Evolutionary conservation across 2,329 filamentous ascomycete species (phyloP).

Genomic region (Cladophialophora chaetospira): DNA sequence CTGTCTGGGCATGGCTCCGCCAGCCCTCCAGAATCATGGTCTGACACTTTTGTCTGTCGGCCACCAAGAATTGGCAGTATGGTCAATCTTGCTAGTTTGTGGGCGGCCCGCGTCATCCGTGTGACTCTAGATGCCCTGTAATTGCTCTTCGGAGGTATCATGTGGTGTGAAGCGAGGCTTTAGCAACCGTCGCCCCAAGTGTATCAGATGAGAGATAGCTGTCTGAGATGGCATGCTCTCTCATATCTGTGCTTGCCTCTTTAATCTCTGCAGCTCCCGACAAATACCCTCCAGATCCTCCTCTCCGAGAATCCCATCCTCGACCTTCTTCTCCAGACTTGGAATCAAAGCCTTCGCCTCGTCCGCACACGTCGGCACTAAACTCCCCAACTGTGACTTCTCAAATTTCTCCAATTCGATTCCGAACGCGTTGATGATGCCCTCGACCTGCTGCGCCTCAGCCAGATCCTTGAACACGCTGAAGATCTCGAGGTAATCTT

Average conservation of each 20-base stretch:
- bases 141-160: too few relatives aligned
- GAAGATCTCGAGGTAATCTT: constrained; percentile 92
- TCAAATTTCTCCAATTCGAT: constrained; percentile 84
- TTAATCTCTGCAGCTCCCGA: constrained; percentile 84
- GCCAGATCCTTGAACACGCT: constrained; percentile 94
- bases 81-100: too few relatives aligned
- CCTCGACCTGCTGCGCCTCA: constrained; percentile 91
- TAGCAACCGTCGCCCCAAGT: neutral
- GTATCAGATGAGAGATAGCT: neutral
- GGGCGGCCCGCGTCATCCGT: too few relatives aligned
- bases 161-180: neutral
- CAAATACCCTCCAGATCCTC: constrained; percentile 84
- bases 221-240: neutral
- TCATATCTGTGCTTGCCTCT: constrained; percentile 32
- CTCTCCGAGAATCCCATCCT: constrained; percentile 53
- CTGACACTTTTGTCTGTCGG: too few relatives aligned
- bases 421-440: constrained; percentile 75
- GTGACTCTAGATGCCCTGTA: too few relatives aligned
- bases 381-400: constrained; percentile 74
- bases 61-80: too few relatives aligned
- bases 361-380: constrained; percentile 89
- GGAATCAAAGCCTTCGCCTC: constrained; percentile 97
- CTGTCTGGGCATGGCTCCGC: too few relatives aligned
- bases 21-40: too few relatives aligned
- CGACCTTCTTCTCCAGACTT: constrained; percentile 83